Evolutionary conservation across 2,329 filamentous ascomycete species (phyloP).

Genomic region (Aspergillus quadrilineatus): DNA sequence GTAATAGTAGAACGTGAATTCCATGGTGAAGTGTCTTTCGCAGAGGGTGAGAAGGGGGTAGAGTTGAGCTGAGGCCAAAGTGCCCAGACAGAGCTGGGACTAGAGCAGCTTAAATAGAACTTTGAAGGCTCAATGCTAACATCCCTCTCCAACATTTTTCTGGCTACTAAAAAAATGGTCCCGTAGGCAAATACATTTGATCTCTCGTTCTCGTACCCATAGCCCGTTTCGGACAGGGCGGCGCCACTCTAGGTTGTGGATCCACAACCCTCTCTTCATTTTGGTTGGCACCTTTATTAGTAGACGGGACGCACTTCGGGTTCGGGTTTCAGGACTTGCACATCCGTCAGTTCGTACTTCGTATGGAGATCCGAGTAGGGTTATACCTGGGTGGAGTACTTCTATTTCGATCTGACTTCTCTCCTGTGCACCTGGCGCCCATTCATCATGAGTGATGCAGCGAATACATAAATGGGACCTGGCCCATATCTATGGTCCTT

Average conservation of each 20-base stretch:
- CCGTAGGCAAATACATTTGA: background rate
- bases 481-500: background rate
- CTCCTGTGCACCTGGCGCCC: background rate
- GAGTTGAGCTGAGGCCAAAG: background rate
- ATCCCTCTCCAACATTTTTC: background rate
- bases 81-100: background rate
- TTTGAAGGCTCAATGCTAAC: background rate
- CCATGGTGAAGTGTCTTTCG: background rate
- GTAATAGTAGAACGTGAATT: conserved; percentile 27
- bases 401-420: background rate
- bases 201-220: conserved; percentile 8
- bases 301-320: no score
- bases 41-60: no score
- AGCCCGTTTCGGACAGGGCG: background rate
- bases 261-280: background rate
- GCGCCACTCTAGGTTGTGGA: background rate
- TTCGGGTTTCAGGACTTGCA: no score
- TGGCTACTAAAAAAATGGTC: background rate
- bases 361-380: background rate
- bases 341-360: background rate
- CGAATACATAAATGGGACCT: no score
- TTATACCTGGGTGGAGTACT: background rate
- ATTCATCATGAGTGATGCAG: no score
- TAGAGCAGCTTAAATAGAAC: background rate
- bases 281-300: background rate